Percentiles rank a stretch among this genome's conserved stretches.
These are phyloP conservation scores for Athelia psychrophila DNA, from an alignment of 1,284 basidiomycete species.

Conservation along the genomic window DNA sequence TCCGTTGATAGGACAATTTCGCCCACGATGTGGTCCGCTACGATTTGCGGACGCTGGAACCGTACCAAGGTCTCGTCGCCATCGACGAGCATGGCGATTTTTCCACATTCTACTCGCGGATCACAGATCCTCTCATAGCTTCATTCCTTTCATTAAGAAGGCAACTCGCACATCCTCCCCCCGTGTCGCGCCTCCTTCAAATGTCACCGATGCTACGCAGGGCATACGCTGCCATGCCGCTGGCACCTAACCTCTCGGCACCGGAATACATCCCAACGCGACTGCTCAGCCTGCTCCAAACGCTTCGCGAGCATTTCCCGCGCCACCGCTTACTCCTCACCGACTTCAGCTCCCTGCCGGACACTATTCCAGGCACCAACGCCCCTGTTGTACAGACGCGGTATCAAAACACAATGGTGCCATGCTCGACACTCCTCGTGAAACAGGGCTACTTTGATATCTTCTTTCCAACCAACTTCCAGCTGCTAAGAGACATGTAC, in stretches of 20 bases:
- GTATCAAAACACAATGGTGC: slow-evolving; percentile 80
- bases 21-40: slow-evolving; percentile 96
- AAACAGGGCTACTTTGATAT: slow-evolving; percentile 98
- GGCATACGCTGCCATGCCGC: slow-evolving; percentile 72
- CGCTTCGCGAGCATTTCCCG: slow-evolving; percentile 85
- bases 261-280: slow-evolving; percentile 95
- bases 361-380: slow-evolving; percentile 82
- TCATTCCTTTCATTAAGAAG: slow-evolving; percentile 69
- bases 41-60: slow-evolving; percentile 72
- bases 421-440: slow-evolving; percentile 89
- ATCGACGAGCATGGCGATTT: slow-evolving; percentile 87
- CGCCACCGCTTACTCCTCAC: slow-evolving; percentile 89
- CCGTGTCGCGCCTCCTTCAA: slow-evolving; percentile 58
- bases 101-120: slow-evolving; percentile 78
- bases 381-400: slow-evolving; percentile 97
- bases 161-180: slow-evolving; percentile 50
- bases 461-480: slow-evolving; percentile 97
- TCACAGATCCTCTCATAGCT: slow-evolving; percentile 82
- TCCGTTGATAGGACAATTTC: slow-evolving; percentile 82
- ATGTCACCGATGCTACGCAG: slow-evolving; percentile 53
- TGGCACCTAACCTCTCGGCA: slow-evolving; percentile 88
- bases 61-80: slow-evolving; percentile 83
- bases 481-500: slow-evolving; percentile 84
- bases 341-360: slow-evolving; percentile 89
- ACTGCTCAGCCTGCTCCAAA: slow-evolving; percentile 81